These are phyloP conservation scores for Leccinum fallax DNA, from an alignment of 1,284 basidiomycete genomes.

Conservation along the genomic window DNA sequence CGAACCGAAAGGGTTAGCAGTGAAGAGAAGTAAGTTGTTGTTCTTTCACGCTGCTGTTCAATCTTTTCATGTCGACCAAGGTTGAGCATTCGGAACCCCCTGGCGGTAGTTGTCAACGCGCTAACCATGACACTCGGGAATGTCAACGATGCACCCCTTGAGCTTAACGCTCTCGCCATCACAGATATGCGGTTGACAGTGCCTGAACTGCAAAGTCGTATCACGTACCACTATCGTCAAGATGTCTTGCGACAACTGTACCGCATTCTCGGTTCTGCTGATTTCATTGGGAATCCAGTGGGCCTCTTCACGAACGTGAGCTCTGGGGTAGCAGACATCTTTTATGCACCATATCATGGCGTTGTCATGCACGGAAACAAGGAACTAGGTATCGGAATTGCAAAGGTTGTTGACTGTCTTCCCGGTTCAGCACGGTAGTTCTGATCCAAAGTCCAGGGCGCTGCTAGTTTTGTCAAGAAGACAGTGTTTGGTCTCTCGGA, in stretches of 20 bases:
- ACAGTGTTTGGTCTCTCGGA: constrained; percentile 97
- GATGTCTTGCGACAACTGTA: constrained; percentile 95
- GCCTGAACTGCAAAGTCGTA: constrained; percentile 83
- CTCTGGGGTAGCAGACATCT: constrained; percentile 98
- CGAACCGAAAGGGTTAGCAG: constrained; percentile 91
- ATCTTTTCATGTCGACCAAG: constrained; percentile 40
- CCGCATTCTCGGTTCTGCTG: constrained; percentile 94
- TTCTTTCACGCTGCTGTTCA: constrained; percentile 1
- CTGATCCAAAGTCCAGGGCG: constrained; percentile 60
- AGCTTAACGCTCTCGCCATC: constrained; percentile 92
- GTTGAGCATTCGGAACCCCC: constrained; percentile 85
- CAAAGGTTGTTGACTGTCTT: constrained; percentile 60
- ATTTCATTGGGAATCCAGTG: constrained; percentile 93
- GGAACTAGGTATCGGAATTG: constrained; percentile 96
- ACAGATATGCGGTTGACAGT: constrained; percentile 92
- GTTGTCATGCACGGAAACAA: constrained; percentile 97
- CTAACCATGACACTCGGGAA: constrained; percentile 98
- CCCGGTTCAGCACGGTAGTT: not conserved
- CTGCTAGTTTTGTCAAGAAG: constrained; percentile 98
- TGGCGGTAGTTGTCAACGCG: constrained; percentile 93
- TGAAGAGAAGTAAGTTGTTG: constrained; percentile 79
- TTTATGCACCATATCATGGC: constrained; percentile 98
- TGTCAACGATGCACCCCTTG: constrained; percentile 95
- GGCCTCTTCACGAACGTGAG: constrained; percentile 99
- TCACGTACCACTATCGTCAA: constrained; percentile 93